Conservation (phyloP, 73 alveolate genomes). For the Durusdinium trenchii region DNA sequence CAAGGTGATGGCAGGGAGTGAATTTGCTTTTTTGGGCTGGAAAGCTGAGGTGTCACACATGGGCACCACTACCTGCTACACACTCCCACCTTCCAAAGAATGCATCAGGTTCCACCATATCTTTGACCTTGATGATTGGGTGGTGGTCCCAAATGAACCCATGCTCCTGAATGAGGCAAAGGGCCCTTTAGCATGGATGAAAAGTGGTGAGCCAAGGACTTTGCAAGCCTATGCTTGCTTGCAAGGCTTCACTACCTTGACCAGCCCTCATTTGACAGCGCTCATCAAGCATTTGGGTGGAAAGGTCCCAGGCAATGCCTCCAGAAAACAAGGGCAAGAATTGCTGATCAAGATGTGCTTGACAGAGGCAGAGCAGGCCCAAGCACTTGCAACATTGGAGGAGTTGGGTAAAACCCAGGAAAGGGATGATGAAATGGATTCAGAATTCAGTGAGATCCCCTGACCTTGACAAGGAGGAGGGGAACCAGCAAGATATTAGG, state of each 20-base stretch:
- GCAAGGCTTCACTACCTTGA: not conserved
- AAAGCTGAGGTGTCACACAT: not conserved
- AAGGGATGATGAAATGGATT: too few species aligned
- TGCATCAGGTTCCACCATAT: not conserved
- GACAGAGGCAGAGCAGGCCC: not conserved
- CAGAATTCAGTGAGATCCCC: too few species aligned
- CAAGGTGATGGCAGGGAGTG: not conserved
- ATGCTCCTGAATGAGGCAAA: not conserved
- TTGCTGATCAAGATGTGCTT: not conserved
- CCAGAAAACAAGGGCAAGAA: not conserved
- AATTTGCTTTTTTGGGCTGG: not conserved
- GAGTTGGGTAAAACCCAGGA: too few species aligned
- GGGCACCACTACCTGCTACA: not conserved
- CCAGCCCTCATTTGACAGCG: not conserved
- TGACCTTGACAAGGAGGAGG: too few species aligned
- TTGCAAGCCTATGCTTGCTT: not conserved
- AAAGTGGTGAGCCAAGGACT: not conserved
- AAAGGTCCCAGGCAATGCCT: not conserved
- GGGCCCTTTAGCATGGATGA: not conserved
- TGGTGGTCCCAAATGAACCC: not conserved
- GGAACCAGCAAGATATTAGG: too few species aligned
- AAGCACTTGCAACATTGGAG: too few species aligned
- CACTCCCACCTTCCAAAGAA: not conserved
- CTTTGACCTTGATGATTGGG: not conserved
- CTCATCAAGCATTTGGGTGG: not conserved